Evolutionary conservation across 2,329 filamentous ascomycete species (phyloP).

Genomic region (Boeremia lycopersici): DNA sequence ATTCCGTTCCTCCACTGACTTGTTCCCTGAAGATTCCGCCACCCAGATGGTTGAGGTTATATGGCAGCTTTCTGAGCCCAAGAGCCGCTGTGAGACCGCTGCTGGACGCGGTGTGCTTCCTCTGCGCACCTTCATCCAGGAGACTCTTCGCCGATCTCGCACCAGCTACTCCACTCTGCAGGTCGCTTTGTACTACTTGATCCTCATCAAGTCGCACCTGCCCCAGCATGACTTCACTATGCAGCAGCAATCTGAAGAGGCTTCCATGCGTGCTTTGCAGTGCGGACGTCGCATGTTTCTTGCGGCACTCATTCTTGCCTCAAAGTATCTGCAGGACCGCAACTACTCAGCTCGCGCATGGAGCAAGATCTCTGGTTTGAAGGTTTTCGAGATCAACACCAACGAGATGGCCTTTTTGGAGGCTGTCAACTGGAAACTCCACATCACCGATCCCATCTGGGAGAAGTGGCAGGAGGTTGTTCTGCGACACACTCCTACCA

Average conservation of each 20-base stretch:
- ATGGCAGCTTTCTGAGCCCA: conserved; percentile 87
- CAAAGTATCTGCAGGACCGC: conserved; percentile 96
- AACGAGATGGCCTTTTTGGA: conserved; percentile 93
- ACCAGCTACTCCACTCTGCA: conserved; percentile 98
- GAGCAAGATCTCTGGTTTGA: conserved; percentile 99
- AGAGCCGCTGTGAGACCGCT: conserved; percentile 71
- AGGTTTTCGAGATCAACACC: conserved; percentile 91
- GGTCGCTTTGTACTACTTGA: conserved; percentile 93
- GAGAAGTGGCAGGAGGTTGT: conserved; percentile 94
- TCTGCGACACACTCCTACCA: conserved; percentile 75
- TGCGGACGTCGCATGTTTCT: conserved; percentile 98
- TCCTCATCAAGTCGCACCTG: conserved; percentile 90
- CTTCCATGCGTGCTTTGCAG: conserved; percentile 79
- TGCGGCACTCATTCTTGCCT: conserved; percentile 90
- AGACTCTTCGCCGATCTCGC: conserved; percentile 90
- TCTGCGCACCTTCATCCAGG: conserved; percentile 94
- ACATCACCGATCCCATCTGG: conserved; percentile 87
- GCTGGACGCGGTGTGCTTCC: conserved; percentile 79
- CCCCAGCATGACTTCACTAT: conserved; percentile 83
- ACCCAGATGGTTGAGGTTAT: conserved; percentile 97
- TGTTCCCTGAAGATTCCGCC: conserved; percentile 75
- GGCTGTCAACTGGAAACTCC: conserved; percentile 91
- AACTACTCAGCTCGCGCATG: conserved; percentile 97
- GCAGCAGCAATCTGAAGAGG: conserved; percentile 75
- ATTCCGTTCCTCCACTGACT: conserved; percentile 42